Conservation (phyloP, 148 eudicot species). For the Drosera capensis region DNA sequence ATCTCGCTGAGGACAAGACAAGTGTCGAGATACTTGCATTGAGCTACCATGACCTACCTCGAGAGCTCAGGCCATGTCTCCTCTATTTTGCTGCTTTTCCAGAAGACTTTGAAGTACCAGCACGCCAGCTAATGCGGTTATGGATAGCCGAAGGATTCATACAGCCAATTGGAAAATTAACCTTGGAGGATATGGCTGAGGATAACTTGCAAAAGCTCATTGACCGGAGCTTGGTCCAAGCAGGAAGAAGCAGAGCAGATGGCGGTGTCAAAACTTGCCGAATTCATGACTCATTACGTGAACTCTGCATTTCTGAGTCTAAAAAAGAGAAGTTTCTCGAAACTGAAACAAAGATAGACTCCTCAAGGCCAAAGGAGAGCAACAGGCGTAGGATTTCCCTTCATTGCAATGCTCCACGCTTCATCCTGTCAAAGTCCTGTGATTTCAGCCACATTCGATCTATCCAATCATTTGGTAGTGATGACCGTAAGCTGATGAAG, state of each 20-base stretch:
- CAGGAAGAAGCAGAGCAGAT: constrained; percentile 4
- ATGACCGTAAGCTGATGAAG: not conserved
- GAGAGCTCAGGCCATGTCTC: constrained; percentile 24
- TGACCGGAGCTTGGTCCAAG: constrained; percentile 26
- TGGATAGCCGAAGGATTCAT: constrained; percentile 39
- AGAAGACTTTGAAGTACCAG: constrained; percentile 17
- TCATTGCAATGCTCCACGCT: not conserved
- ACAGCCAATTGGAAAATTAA: not conserved
- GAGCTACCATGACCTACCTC: constrained; percentile 21
- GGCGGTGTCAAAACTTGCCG: constrained; percentile 29
- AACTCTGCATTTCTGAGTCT: constrained; percentile 24
- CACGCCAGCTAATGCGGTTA: constrained; percentile 10
- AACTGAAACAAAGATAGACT: not conserved
- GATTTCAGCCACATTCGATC: not conserved
- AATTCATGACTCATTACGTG: constrained; percentile 30
- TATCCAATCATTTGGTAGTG: not conserved
- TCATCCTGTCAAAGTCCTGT: not conserved
- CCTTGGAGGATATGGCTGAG: constrained; percentile 10
- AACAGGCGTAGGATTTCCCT: not conserved
- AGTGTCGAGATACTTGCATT: constrained; percentile 4
- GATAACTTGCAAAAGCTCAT: constrained; percentile 27
- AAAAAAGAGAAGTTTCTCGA: constrained; percentile 23
- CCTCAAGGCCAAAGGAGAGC: not conserved
- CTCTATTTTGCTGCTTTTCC: constrained; percentile 25
- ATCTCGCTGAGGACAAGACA: constrained; percentile 9